Evolutionary conservation across 2,329 filamentous ascomycete species (phyloP).

Genomic region (Aspergillus udagawae): DNA sequence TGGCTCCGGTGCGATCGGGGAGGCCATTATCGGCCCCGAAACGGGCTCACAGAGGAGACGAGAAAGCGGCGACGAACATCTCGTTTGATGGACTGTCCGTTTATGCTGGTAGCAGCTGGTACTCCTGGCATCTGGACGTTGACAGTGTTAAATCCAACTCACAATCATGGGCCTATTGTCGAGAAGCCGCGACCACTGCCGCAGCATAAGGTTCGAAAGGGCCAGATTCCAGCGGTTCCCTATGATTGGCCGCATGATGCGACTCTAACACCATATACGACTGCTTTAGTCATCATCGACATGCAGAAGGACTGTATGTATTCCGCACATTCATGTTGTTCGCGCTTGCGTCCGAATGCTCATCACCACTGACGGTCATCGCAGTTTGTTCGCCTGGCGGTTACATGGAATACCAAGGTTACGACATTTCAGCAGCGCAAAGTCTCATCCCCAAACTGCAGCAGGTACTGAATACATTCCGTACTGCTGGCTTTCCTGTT

Average conservation of each 20-base stretch:
- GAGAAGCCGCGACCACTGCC: conserved; percentile 39
- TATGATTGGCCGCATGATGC: conserved; percentile 48
- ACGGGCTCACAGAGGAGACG: conserved; percentile 44
- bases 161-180: conserved; percentile 41
- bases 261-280: conserved; percentile 42
- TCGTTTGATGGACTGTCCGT: conserved; percentile 43
- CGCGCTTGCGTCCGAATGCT: not conserved
- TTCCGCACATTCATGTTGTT: not conserved
- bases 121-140: conserved; percentile 43
- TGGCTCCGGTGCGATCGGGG: conserved; percentile 45
- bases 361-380: conserved; percentile 5
- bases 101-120: conserved; percentile 42
- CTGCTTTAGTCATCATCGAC: conserved; percentile 45
- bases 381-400: conserved; percentile 42
- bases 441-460: conserved; percentile 41
- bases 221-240: conserved; percentile 37
- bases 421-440: conserved; percentile 39
- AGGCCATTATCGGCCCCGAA: conserved; percentile 42
- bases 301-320: conserved; percentile 48
- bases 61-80: conserved; percentile 42
- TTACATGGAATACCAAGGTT: conserved; percentile 44
- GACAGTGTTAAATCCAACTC: conserved; percentile 39
- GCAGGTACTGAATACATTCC: conserved; percentile 36
- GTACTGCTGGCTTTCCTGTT: conserved; percentile 38
- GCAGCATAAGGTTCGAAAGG: conserved; percentile 43